phyloP scores from a whole-genome alignment of 805 yeast genomes.

The Candida methanosorbosa region DNA sequence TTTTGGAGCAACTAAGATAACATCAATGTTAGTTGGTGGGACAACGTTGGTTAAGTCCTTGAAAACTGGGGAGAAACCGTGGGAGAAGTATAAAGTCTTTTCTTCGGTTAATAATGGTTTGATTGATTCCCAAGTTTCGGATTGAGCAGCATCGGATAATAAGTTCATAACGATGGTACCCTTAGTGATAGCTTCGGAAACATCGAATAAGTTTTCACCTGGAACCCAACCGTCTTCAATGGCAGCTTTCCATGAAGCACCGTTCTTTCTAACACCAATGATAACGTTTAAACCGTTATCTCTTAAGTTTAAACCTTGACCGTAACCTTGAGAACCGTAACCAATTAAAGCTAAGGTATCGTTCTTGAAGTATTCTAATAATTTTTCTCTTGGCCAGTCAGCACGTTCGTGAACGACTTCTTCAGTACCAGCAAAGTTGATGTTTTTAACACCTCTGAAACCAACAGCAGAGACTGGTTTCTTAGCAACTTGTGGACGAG shows the following conservation, averaged over 20 bases:
- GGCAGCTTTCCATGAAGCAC: constrained; percentile 99
- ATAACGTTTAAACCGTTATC: constrained; percentile 98
- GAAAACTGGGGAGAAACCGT: constrained; percentile 99
- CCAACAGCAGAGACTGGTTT: constrained; percentile 34
- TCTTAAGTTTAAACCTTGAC: constrained; percentile 98
- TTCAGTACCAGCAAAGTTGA: constrained; percentile 92
- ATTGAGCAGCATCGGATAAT: constrained; percentile 98
- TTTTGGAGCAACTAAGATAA: constrained; percentile 98
- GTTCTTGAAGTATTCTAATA: constrained; percentile 92
- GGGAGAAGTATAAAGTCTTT: constrained; percentile 97
- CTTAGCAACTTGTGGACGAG: constrained; percentile 36
- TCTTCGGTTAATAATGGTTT: constrained; percentile 93
- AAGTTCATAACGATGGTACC: constrained; percentile 97
- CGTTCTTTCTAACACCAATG: constrained; percentile 96
- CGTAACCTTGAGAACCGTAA: constrained; percentile 99
- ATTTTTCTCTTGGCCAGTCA: constrained; percentile 99
- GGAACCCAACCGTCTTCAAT: constrained; percentile 99
- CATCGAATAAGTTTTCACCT: constrained; percentile 95
- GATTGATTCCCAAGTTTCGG: constrained; percentile 89
- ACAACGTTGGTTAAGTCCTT: constrained; percentile 94
- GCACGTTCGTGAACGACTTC: constrained; percentile 97
- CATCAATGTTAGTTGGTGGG: constrained; percentile 91
- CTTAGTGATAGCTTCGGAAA: constrained; percentile 81
- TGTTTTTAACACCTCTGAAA: constrained; percentile 89
- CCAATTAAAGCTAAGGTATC: constrained; percentile 97